A percentile compares a stretch with the other conserved stretches of the same genome.
These are phyloP conservation scores for Lodderomyces orthopsilosis DNA, from an alignment of 1,139 yeast species.

Conservation along the genomic window DNA sequence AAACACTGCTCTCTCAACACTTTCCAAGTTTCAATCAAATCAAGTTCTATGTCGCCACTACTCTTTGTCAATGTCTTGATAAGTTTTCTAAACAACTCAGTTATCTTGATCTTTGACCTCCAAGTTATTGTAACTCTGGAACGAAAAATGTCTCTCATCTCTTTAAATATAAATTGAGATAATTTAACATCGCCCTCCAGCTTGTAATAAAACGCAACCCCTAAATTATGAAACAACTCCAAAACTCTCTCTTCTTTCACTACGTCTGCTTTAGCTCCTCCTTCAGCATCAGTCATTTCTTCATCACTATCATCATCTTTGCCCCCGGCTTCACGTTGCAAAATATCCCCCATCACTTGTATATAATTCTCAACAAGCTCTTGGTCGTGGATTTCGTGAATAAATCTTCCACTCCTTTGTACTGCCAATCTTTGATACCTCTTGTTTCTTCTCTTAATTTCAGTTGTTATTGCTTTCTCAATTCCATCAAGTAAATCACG, in stretches of 20 bases:
- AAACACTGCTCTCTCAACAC: conserved; percentile 32
- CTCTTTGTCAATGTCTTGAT: conserved; percentile 5
- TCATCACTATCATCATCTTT: conserved; percentile 28
- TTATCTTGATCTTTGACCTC: conserved; percentile 51
- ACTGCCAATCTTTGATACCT: conserved; percentile 58
- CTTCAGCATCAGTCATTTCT: conserved; percentile 28
- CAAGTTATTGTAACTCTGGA: conserved; percentile 46
- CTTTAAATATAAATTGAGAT: conserved; percentile 23
- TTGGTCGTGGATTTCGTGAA: conserved; percentile 38
- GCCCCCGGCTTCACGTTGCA: conserved; percentile 13
- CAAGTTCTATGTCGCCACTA: conserved; percentile 12
- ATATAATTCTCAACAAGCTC: conserved; percentile 38
- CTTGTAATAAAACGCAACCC: conserved; percentile 27
- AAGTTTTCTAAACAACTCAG: conserved; percentile 31
- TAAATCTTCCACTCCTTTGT: conserved; percentile 48
- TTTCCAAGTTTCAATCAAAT: conserved; percentile 23
- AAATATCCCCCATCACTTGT: conserved; percentile 31
- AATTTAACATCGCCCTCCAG: conserved; percentile 20
- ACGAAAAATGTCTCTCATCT: conserved; percentile 22
- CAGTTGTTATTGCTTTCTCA: conserved; percentile 49
- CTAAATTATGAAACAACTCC: conserved; percentile 30
- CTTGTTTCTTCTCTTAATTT: conserved; percentile 66
- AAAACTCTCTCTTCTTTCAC: conserved; percentile 40
- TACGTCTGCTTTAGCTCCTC: conserved; percentile 22
- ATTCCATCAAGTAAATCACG: conserved; percentile 25